Base-by-base conservation (phyloP, 441 rosid genomes). In the Jatropha podagrica region DNA sequence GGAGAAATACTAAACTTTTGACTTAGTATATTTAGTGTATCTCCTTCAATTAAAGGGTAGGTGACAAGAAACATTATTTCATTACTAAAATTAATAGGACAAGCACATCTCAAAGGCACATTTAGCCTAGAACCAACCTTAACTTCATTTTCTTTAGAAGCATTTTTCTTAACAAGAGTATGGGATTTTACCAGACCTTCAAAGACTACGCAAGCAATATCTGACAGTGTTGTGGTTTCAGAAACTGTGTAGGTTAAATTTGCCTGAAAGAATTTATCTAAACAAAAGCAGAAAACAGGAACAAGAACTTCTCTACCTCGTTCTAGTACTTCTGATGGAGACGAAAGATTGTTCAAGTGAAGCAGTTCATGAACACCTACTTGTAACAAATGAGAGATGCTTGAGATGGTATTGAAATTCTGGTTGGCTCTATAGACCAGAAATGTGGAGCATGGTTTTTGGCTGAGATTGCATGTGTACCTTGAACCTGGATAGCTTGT, bases 91-190 rank as follows among this genome's bases (percentile, higher is more conserved):
- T 79, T 72, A 46, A 78, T 74, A 17, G 87, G 91, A 76, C 94
- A 88, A 4, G 91, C 91, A 79, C 94, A 90, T 80, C 59, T 86
- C 73, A 90, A 46, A 27, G 90, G 91, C 54, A 86, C 77, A 48
- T 61, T 69, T 72, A 90, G 81, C 69, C 70, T 4, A 20, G 82
- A 59, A n/a, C 87, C 85, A 8, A 27, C 81, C 48, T 68, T 17
- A 11, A 75, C 38, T 67, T 54, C 8, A 51, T 41, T 76, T 26
- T 55, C 77, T 54, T 42, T 62, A 69, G 71, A 49, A 14, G 74
- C 76, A 72, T 88, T 88, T 48, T 71, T 84, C 38, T 77, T 38
- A 10, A 59, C 8, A 51, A 88, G 73, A 0, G 82, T 82, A 27
- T 37, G 27, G 18, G 78, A 80, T 54, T 83, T 83, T 41, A 84